Evolutionary conservation across 208 protist genomes (phyloP).

Genomic region (Trypanosoma cruzi): DNA sequence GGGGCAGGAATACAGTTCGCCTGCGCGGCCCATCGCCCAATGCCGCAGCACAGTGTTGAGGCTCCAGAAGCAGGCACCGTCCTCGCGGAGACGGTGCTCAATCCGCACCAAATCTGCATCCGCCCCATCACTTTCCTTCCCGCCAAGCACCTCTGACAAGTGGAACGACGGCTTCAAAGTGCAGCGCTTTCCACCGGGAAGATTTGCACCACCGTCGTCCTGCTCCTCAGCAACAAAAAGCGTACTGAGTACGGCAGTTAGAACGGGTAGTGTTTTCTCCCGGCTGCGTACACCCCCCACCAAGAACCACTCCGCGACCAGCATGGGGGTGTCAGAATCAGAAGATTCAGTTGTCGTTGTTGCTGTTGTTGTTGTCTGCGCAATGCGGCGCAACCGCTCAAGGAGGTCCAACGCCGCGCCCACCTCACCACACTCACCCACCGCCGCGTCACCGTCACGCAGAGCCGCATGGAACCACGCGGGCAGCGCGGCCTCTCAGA

Average conservation of each 20-base stretch:
- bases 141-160: constrained; percentile 11
- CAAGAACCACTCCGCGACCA: constrained; percentile 72
- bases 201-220: neutral
- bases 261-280: constrained; percentile 33
- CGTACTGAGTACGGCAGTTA: constrained; percentile 33
- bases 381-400: neutral
- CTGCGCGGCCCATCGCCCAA: constrained; percentile 26
- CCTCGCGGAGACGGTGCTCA: constrained; percentile 63
- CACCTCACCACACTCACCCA: neutral
- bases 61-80: constrained; percentile 67
- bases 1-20: constrained; percentile 43
- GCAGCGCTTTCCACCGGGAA: neutral
- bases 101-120: constrained; percentile 6
- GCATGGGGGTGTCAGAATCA: constrained; percentile 7
- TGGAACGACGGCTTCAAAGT: constrained; percentile 2
- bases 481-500: constrained; percentile 47
- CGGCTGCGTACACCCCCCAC: constrained; percentile 51
- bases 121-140: neutral
- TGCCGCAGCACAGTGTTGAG: constrained; percentile 56
- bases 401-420: neutral
- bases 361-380: neutral
- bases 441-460: neutral
- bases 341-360: neutral
- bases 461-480: constrained; percentile 43
- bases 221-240: constrained; percentile 41